Base-by-base conservation (phyloP, 2,329 filamentous ascomycete genomes). In the Teratosphaeria zuluensis region DNA sequence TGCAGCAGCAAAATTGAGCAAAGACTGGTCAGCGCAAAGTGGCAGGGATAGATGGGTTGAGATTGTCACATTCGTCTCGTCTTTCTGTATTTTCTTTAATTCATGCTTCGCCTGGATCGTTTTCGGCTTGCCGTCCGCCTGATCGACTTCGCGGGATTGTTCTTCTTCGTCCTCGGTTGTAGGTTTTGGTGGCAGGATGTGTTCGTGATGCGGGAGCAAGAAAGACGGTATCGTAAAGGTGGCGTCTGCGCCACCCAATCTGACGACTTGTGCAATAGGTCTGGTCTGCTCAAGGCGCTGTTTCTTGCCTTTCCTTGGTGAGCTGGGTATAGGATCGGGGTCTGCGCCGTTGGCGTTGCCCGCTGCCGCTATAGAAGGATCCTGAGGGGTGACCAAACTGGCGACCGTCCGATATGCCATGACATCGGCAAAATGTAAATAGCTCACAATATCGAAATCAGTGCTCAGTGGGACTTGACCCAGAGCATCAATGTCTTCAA, bases 131-230 rank as follows among this genome's bases (percentile, higher is more conserved):
- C 77, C 76, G 51, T 78, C 74, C 2, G 76, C 72, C 33, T 77
- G 67, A 4, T 73, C 67, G 9, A 79, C 70, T 16, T 74, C 69
- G 4, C 72, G 66, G 53, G 75, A 69, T 7, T 74, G 66, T 14
- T 73, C 66, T 52, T 68, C 32, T 51, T 70, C 62, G 21, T 72
- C 68, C 32, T 71, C 59, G 1, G 59, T n/a, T 3, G 74, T 75
- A 1, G 76, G 74, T 19, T 67, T 65, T 0, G 69, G 60, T 6
- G 80, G 80, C 12, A 81, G 65, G 4, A 82, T 68, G 63, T 82
- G 80, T 59, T 82, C 80, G 62, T 82, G 80, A 62, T 81, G 80
- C 5, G 80, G 80, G 5, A 82, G 72, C 1, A 83, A 66, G 62
- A 75, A 80, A 5, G 72, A 74, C 0, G 80, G 80, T 9, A 82